A percentile compares a stretch with the other conserved stretches of the same genome.
These are phyloP conservation scores for Arachnomyces sp. DNA, from an alignment of 2,329 filamentous ascomycete genomes.

Conservation along the genomic window DNA sequence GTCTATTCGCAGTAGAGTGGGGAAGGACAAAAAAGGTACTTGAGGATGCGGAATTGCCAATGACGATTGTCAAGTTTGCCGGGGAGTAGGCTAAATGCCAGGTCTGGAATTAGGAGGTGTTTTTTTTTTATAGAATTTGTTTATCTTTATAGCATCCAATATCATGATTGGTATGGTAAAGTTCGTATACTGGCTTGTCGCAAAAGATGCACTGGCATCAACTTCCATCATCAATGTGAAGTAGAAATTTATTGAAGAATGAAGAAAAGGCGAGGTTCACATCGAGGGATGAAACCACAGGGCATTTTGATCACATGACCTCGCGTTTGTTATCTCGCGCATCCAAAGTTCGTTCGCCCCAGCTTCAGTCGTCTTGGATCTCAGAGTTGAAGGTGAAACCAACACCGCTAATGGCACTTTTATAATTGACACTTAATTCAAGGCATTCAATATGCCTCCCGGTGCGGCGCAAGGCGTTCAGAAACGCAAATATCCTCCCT, in stretches of 20 bases:
- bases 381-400: no score
- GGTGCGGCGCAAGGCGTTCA: slow-evolving; percentile 21
- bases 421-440: no score
- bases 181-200: no score
- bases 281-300: no score
- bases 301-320: slow-evolving; percentile 2
- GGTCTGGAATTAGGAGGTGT: neutral
- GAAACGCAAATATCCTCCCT: slow-evolving; percentile 35
- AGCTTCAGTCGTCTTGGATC: no score
- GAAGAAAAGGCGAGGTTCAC: no score
- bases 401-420: no score
- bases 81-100: slow-evolving; percentile 8
- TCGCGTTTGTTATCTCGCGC: neutral
- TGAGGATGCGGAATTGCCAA: slow-evolving; percentile 27
- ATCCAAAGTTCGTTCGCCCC: neutral
- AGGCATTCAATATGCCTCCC: slow-evolving; percentile 16
- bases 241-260: no score
- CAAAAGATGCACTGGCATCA: no score
- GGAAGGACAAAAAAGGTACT: slow-evolving; percentile 39
- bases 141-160: neutral
- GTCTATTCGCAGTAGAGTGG: slow-evolving; percentile 51
- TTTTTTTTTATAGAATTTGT: neutral
- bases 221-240: no score
- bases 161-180: neutral
- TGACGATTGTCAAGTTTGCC: slow-evolving; percentile 27